A percentile compares a stretch with the other conserved stretches of the same genome.
These are phyloP conservation scores for Pilaira anomala DNA, from an alignment of 192 early-diverging fungal species.

Conservation along the genomic window DNA sequence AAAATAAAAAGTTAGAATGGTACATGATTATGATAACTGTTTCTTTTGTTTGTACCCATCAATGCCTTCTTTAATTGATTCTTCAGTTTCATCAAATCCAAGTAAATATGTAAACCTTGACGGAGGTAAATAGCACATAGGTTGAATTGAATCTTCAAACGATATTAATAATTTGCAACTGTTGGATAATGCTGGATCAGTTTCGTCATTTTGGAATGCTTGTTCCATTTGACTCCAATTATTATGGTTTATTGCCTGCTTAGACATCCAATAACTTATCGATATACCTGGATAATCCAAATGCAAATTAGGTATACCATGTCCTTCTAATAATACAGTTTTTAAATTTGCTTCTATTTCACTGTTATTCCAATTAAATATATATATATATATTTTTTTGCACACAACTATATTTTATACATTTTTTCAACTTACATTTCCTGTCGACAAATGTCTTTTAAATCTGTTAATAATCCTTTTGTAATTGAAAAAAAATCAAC, in stretches of 20 bases:
- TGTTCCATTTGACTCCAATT: conserved; percentile 21
- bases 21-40: neutral
- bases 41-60: conserved; percentile 16
- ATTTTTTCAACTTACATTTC: conserved; percentile 34
- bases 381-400: neutral
- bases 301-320: conserved; percentile 32
- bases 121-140: conserved; percentile 13
- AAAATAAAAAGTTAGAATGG: neutral
- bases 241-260: neutral
- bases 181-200: neutral
- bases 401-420: neutral
- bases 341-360: conserved; percentile 11
- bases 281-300: conserved; percentile 28
- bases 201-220: conserved; percentile 11
- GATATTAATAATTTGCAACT: conserved; percentile 19
- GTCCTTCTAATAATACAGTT: conserved; percentile 29
- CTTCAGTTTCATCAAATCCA: conserved; percentile 29
- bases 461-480: conserved; percentile 21
- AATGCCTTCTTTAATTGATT: conserved; percentile 15
- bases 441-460: conserved; percentile 19
- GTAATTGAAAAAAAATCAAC: conserved; percentile 27
- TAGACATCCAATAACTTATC: conserved; percentile 30
- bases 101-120: conserved; percentile 22
- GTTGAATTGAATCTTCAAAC: conserved; percentile 22
- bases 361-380: conserved; percentile 5